Conservation (phyloP, 257 asterid species). For the Linderniella brevidens region DNA sequence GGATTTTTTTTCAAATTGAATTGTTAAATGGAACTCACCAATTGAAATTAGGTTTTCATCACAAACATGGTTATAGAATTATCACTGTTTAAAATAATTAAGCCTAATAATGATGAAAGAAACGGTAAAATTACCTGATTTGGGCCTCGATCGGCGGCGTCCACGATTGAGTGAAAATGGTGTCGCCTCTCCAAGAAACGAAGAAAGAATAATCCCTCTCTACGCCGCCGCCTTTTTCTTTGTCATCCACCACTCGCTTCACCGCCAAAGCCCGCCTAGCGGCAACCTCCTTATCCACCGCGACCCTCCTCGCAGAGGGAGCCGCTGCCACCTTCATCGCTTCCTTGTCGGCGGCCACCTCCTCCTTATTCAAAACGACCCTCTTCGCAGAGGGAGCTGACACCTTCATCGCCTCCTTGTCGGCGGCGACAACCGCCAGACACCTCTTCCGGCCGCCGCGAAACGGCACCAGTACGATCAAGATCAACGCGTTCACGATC, state of each 20-base stretch:
- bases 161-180: slow-evolving; percentile 76
- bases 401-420: not conserved
- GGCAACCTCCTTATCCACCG: slow-evolving; percentile 30
- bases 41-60: no score
- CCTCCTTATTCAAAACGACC: no score
- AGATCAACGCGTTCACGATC: slow-evolving; percentile 18
- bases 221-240: slow-evolving; percentile 9
- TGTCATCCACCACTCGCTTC: slow-evolving; percentile 44
- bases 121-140: slow-evolving; percentile 20
- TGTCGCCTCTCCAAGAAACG: slow-evolving; percentile 32
- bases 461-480: slow-evolving; percentile 27
- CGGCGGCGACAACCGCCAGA: slow-evolving; percentile 4
- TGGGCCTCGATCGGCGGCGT: slow-evolving; percentile 26
- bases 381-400: slow-evolving; percentile 26
- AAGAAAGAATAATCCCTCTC: slow-evolving; percentile 35
- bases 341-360: not conserved
- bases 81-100: no score
- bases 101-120: not conserved
- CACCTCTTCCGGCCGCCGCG: slow-evolving; percentile 24
- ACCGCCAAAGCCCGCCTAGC: slow-evolving; percentile 52
- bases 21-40: no score
- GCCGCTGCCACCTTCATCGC: no score
- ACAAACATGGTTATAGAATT: no score
- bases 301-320: slow-evolving; percentile 28
- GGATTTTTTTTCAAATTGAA: no score